phyloP scores from a whole-genome alignment of 108 stramenopile genomes.

The Mayamaea pseudoterrestris region DNA sequence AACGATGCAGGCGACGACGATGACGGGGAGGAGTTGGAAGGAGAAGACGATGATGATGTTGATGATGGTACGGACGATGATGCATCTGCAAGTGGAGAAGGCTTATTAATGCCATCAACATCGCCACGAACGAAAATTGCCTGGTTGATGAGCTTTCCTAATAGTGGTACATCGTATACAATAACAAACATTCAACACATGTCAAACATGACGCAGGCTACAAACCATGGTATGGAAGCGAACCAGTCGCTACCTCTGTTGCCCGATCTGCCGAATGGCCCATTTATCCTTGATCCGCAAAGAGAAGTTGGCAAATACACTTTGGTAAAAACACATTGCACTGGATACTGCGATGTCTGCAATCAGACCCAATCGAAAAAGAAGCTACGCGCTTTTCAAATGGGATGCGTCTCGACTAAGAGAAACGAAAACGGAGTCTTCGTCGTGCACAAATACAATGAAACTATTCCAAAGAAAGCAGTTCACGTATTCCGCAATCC shows the following conservation, averaged over 20 bases:
- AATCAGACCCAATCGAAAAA: slow-evolving; percentile 24
- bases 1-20: too few relatives aligned
- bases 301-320: slow-evolving; percentile 6
- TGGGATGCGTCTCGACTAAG: slow-evolving; percentile 5
- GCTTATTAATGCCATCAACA: too few relatives aligned
- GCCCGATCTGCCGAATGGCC: background rate
- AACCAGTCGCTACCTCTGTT: background rate
- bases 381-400: slow-evolving; percentile 4
- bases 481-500: slow-evolving; percentile 49
- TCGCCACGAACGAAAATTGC: too few relatives aligned
- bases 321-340: slow-evolving; percentile 60
- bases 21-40: too few relatives aligned
- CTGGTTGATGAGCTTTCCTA: slow-evolving; percentile 48
- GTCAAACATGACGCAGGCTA: background rate
- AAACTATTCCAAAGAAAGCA: slow-evolving; percentile 18
- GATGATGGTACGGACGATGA: too few relatives aligned
- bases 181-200: slow-evolving; percentile 2
- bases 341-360: slow-evolving; percentile 26
- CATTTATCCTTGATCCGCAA: background rate
- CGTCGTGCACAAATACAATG: slow-evolving; percentile 12
- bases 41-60: too few relatives aligned
- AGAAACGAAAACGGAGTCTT: slow-evolving; percentile 10
- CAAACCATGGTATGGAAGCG: slow-evolving; percentile 5
- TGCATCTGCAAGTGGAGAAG: too few relatives aligned
- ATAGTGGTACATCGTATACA: slow-evolving; percentile 14